phyloP scores from a whole-genome alignment of 1,284 basidiomycete genomes.

The Melampsora larici-populina region DNA sequence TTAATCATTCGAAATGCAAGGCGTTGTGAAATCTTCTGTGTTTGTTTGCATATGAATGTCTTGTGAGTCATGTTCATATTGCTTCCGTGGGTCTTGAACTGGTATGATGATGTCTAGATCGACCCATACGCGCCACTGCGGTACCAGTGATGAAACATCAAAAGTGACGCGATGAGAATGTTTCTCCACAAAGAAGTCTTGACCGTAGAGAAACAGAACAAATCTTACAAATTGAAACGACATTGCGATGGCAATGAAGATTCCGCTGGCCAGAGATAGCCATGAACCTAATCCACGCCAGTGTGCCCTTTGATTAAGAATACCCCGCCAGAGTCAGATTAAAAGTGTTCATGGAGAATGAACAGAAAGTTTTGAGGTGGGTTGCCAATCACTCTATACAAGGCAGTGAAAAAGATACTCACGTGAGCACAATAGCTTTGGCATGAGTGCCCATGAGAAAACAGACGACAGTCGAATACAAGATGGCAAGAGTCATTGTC shows the following conservation, averaged over 20 bases:
- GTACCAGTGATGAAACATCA: not conserved
- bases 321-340: too few species aligned
- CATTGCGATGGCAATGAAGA: conserved; percentile 1
- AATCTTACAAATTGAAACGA: not conserved
- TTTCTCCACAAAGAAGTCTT: not conserved
- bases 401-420: not conserved
- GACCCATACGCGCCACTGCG: conserved; percentile 1
- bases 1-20: too few species aligned
- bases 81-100: not conserved
- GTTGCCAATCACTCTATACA: too few species aligned
- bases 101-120: conserved; percentile 1
- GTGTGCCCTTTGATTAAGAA: not conserved
- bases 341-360: too few species aligned
- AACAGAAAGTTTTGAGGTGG: too few species aligned
- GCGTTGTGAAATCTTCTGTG: too few species aligned
- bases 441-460: not conserved
- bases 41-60: too few species aligned
- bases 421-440: not conserved
- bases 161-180: not conserved
- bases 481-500: not conserved
- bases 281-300: not conserved
- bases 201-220: not conserved
- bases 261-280: not conserved
- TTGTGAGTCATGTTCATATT: not conserved
- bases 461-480: not conserved